Percentiles rank a stretch among this genome's conserved stretches.
Conservation (phyloP, 2,329 filamentous ascomycete genomes). For the Penicillium paneum region DNA sequence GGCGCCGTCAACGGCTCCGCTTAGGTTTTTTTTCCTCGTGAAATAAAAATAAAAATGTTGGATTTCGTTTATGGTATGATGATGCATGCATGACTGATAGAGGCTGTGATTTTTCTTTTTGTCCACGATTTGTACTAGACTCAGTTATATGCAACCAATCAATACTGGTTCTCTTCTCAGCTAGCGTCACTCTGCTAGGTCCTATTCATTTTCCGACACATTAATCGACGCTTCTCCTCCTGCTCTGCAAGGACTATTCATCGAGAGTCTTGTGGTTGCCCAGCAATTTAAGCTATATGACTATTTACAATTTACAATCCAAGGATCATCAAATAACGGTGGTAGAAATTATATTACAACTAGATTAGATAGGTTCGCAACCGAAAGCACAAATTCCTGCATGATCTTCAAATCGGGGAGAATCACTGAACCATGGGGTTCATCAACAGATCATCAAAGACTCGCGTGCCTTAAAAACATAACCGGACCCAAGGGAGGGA, state of each 20-base stretch:
- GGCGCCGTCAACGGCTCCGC: slow-evolving; percentile 51
- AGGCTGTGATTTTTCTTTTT: slow-evolving; percentile 21
- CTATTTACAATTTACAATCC: neutral
- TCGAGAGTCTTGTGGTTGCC: neutral
- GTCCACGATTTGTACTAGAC: slow-evolving; percentile 10
- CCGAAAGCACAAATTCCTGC: neutral
- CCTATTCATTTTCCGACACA: neutral
- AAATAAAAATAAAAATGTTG: slow-evolving; percentile 11
- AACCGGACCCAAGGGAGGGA: neutral
- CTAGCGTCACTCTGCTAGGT: neutral
- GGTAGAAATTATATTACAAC: slow-evolving; percentile 26
- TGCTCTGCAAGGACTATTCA: neutral
- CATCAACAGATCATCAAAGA: slow-evolving; percentile 14
- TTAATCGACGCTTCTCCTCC: neutral
- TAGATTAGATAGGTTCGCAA: slow-evolving; percentile 11
- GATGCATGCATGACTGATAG: slow-evolving; percentile 30
- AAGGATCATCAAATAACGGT: neutral
- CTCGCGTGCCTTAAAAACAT: neutral
- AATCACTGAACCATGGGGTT: slow-evolving; percentile 10
- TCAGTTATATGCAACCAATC: slow-evolving; percentile 18
- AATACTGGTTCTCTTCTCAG: slow-evolving; percentile 11
- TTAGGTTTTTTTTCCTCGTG: slow-evolving; percentile 11
- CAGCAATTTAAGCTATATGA: neutral
- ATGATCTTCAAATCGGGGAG: neutral
- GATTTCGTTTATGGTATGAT: slow-evolving; percentile 26